Percentiles rank a stretch among this genome's conserved stretches.
Conservation (phyloP, 805 yeast genomes). For the Metschnikowia kofuensis region DNA sequence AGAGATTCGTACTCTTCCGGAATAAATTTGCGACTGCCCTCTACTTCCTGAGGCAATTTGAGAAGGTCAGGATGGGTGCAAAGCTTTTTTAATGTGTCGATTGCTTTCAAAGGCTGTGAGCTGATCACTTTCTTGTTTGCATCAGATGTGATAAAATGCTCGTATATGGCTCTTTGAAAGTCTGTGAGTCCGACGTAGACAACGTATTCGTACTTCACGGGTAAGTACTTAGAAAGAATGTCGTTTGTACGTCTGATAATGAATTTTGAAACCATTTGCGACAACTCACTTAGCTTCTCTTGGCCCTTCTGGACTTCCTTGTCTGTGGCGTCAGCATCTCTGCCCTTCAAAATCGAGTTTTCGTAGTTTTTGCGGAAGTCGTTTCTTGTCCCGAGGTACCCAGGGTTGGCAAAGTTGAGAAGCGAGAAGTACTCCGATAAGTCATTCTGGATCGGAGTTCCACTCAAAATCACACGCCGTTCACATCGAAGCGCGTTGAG, state of each 20-base stretch:
- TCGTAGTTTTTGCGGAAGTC: conserved; percentile 89
- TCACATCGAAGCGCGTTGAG: conserved; percentile 79
- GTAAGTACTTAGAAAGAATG: conserved; percentile 87
- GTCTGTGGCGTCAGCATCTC: conserved; percentile 89
- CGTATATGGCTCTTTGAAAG: conserved; percentile 69
- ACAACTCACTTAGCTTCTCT: conserved; percentile 62
- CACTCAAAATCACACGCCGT: conserved; percentile 87
- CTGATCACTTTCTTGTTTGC: conserved; percentile 65
- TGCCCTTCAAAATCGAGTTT: conserved; percentile 70
- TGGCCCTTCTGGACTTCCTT: conserved; percentile 70
- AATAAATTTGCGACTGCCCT: conserved; percentile 58
- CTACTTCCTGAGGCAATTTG: conserved; percentile 72
- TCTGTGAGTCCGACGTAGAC: conserved; percentile 85
- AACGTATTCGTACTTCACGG: conserved; percentile 95
- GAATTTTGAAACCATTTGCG: conserved; percentile 77
- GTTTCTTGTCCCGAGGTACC: conserved; percentile 75
- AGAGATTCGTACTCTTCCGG: conserved; percentile 65
- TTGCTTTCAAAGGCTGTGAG: conserved; percentile 85
- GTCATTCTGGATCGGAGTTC: conserved; percentile 97
- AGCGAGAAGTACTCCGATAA: conserved; percentile 89
- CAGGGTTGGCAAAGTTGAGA: conserved; percentile 91
- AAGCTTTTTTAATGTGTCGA: conserved; percentile 81
- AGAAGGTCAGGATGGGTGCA: conserved; percentile 93
- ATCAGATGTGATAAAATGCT: conserved; percentile 73
- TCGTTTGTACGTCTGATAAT: conserved; percentile 96